A percentile compares a stretch with the other conserved stretches of the same genome.
Conservation (phyloP, 2,329 filamentous ascomycete genomes). For the Cladobotryum mycophilum region DNA sequence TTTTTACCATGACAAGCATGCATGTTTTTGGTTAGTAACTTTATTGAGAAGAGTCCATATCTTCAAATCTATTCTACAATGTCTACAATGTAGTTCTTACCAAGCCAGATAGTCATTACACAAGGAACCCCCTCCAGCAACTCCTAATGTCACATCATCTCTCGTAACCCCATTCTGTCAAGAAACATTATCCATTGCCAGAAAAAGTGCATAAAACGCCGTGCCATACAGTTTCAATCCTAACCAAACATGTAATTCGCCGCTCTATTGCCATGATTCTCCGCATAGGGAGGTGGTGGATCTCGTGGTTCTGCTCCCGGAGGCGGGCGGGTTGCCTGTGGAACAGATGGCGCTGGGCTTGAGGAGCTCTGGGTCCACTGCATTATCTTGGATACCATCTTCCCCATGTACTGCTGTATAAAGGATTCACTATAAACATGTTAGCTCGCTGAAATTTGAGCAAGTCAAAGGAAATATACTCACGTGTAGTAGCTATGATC, state of each 20-base stretch:
- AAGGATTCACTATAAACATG: conserved; percentile 57
- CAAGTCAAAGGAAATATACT: conserved; percentile 21
- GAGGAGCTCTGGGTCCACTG: conserved; percentile 24
- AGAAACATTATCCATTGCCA: too few relatives aligned
- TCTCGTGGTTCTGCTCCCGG: conserved; percentile 7
- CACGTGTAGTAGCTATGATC: conserved; percentile 79
- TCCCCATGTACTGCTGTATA: conserved; percentile 68
- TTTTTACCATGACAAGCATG: too few relatives aligned
- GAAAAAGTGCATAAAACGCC: neutral
- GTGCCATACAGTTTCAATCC: conserved; percentile 4
- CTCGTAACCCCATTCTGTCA: too few relatives aligned
- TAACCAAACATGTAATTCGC: conserved; percentile 13
- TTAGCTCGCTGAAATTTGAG: neutral
- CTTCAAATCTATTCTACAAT: too few relatives aligned
- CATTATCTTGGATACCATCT: conserved; percentile 54
- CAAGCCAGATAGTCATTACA: too few relatives aligned
- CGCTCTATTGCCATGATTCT: conserved; percentile 1
- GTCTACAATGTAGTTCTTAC: too few relatives aligned
- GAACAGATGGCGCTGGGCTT: conserved; percentile 2
- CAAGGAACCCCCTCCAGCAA: too few relatives aligned
- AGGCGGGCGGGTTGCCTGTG: conserved; percentile 4
- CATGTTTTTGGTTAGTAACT: too few relatives aligned
- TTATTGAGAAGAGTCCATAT: too few relatives aligned
- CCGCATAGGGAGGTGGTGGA: conserved; percentile 21
- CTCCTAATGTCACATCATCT: too few relatives aligned